Conservation (phyloP, 2,329 filamentous ascomycete species). For the Alternaria incomplexa region DNA sequence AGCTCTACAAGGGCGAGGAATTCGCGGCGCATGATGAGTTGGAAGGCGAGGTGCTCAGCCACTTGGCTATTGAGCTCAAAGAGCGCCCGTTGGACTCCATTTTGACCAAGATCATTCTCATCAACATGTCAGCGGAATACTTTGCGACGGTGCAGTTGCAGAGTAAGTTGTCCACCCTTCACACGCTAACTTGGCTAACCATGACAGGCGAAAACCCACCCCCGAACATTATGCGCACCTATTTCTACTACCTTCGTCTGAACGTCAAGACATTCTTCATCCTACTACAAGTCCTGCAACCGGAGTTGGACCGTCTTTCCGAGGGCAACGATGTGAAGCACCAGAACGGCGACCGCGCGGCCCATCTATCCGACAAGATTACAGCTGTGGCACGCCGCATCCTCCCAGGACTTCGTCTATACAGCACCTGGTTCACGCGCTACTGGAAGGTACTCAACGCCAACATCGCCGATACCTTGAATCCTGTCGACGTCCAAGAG, state of each 20-base stretch:
- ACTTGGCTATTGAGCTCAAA: constrained; percentile 75
- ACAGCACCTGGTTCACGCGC: constrained; percentile 70
- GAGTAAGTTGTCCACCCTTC: constrained; percentile 52
- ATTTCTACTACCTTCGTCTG: constrained; percentile 72
- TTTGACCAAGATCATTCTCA: constrained; percentile 79
- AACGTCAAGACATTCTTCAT: constrained; percentile 79
- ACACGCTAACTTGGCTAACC: constrained; percentile 13
- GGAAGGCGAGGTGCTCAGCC: constrained; percentile 82
- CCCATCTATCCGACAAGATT: constrained; percentile 57
- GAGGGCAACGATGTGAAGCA: constrained; percentile 54
- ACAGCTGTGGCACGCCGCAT: constrained; percentile 66
- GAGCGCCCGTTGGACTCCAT: constrained; percentile 68
- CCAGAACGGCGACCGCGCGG: constrained; percentile 41
- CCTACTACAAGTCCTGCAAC: constrained; percentile 71
- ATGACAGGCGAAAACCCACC: constrained; percentile 31
- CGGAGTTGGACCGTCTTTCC: constrained; percentile 69
- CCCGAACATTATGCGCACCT: constrained; percentile 49
- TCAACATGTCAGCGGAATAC: constrained; percentile 85
- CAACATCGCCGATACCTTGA: constrained; percentile 59
- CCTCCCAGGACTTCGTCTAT: constrained; percentile 69
- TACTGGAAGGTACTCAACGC: constrained; percentile 62
- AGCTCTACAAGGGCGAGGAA: constrained; percentile 77
- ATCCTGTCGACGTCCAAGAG: constrained; percentile 64
- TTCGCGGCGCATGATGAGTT: constrained; percentile 80
- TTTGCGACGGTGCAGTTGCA: constrained; percentile 68